Base-by-base conservation (phyloP, 169 alveolate genomes). In the Sarcocystis neurona region DNA sequence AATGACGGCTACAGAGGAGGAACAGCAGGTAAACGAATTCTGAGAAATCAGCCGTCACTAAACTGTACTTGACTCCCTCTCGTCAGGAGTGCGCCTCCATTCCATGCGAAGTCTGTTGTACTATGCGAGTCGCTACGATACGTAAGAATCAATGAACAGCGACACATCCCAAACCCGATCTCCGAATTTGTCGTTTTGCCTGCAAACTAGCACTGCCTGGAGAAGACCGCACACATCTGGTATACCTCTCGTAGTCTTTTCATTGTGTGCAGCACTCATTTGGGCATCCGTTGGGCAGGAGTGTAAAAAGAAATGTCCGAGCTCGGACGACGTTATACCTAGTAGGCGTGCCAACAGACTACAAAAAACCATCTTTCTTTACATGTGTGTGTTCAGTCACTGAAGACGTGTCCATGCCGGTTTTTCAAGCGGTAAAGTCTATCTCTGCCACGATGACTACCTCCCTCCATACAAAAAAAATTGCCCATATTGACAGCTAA, bases 221-320 rank as follows among this genome's bases (percentile, higher is more conserved):
- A 39, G 82, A 72, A 56, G 82, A 72, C 82, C 82, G 56, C 27
- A 72, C 82, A 2, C 82, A 44, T 72, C 56, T 72, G 56, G 82
- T 72, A 39, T 39, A 32, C 34, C 23, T 12, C 12, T 23, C 12
- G 23, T 12, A 15, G 30, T 23, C 23, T 53, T 53, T 53, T 53
- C 23, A 12, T 23, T 15, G 66, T 12, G 66, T 23, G 66, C 66
- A 53, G 23, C 66, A 12, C 23, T 23, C 12, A 23, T 53, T n/a
- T n/a, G n/a, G 66, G 30, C 66, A 53, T 53, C 66, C 23, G 30
- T 53, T 23, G 66, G 2, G 6, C 82, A 72, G 82, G 82, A 72
- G 32, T 72, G 82, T 56, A 72, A 72, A 56, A 72, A 72, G n/a
- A 72, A 72, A 56, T 72, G 82, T 18, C 82, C 82, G 10, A 39